phyloP scores from a whole-genome alignment of 75 land plant species.

The Selaginella moellendorffii region DNA sequence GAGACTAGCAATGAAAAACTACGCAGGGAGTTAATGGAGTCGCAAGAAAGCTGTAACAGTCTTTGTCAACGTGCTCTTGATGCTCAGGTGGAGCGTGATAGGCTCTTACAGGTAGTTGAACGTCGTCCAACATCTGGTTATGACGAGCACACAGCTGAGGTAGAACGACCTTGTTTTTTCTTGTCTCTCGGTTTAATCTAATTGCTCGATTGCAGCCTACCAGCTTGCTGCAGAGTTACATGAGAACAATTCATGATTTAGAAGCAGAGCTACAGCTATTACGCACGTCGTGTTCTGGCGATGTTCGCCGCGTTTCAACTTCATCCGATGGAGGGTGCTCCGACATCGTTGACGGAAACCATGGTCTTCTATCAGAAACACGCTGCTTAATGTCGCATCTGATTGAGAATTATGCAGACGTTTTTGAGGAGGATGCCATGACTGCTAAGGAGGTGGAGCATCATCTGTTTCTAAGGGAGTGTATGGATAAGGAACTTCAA shows the following conservation, averaged over 20 bases:
- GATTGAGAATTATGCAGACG: slow-evolving; percentile 60
- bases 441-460: slow-evolving; percentile 81
- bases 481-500: slow-evolving; percentile 79
- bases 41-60: slow-evolving; percentile 28
- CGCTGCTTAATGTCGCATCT: too few relatives aligned
- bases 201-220: slow-evolving; percentile 8
- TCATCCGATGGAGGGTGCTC: neutral
- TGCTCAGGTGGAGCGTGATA: slow-evolving; percentile 69
- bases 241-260: neutral
- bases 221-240: slow-evolving; percentile 16
- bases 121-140: slow-evolving; percentile 53
- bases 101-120: slow-evolving; percentile 57
- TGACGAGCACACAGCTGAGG: slow-evolving; percentile 20
- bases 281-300: neutral
- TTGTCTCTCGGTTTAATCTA: neutral
- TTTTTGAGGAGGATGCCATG: slow-evolving; percentile 23
- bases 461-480: slow-evolving; percentile 38
- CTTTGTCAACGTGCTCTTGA: slow-evolving; percentile 41
- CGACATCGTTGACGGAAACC: neutral
- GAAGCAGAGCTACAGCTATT: neutral
- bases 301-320: neutral
- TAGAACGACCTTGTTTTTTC: neutral
- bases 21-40: slow-evolving; percentile 50
- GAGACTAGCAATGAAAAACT: slow-evolving; percentile 77
- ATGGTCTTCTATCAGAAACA: neutral